Evolutionary conservation across 225 moss, liverwort and hornwort species (phyloP), one percentile per base, ranked within the genome.

Genomic region (Pseudisothecium myosuroides): DNA sequence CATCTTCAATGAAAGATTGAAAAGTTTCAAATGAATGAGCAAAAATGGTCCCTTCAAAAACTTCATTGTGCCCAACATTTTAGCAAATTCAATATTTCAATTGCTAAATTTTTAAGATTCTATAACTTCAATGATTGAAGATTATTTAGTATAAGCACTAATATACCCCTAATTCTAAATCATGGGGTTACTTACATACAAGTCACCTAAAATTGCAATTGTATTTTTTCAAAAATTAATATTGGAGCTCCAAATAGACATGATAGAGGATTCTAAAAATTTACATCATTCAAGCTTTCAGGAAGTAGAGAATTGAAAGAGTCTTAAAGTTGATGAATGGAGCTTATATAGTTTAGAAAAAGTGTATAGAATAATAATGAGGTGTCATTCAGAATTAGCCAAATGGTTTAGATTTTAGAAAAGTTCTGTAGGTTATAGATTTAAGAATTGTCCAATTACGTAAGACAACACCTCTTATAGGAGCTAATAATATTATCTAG

Each of bases 401-500:
- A 47, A 74, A 31, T 47, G 11, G 5, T 12, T 41, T 2, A n/a
- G n/a, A n/a, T 1, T 0, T 69, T 23, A 12, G 27, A 0, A 41
- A 72, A 43, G 45, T 28, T 5, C 9, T 9, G 45, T 1, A 45
- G 0, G 0, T 11, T 11, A 18, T 9, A 18, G 0, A 47, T 29
- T 0, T n/a, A n/a, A 31, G 0, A 74, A 31, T 47, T 47, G 31
- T 74, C 6, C 5, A 47, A 47, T 74, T 47, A 18, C 0, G 0
- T 18, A 74, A 1, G 18, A 47, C 0, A 0, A 11, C 1, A 18
- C 3, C 9, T 27, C 11, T 31, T 47, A 18, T 11, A 45, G 11
- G 17, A 2, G 18, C 19, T 47, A 74, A 47, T 0, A 47, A 11
- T 36, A 45, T 45, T 10, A 28, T 72, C 6, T 27, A 27, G 1